Conservation (phyloP, 768 basidiomycete genomes). For the Russula sp. region DNA sequence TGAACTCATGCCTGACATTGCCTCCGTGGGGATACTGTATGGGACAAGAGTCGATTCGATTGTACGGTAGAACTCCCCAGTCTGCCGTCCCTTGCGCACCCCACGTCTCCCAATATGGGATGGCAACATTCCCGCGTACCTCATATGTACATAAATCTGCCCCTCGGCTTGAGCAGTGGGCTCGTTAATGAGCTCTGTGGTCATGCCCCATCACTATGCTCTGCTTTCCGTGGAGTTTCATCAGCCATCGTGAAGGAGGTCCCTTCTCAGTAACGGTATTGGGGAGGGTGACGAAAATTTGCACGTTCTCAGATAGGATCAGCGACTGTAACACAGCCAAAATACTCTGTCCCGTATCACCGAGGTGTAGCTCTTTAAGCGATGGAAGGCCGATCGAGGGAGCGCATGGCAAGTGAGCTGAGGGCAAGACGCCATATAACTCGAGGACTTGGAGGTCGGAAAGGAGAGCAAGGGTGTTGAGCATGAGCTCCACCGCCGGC, state of each 20-base stretch:
- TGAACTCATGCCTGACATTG: no score
- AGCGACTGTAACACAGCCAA: neutral
- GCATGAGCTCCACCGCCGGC: conserved; percentile 1
- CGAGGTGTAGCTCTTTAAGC: conserved; percentile 2
- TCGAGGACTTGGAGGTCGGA: conserved; percentile 7
- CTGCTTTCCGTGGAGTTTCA: conserved; percentile 1
- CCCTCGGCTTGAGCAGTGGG: neutral
- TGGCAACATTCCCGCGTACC: neutral
- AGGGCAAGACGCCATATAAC: conserved; percentile 5
- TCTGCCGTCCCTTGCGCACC: neutral
- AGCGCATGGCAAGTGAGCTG: neutral
- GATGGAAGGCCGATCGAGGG: neutral
- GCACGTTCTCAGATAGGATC: neutral
- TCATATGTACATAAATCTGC: neutral
- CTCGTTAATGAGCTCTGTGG: neutral
- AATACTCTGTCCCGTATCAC: conserved; percentile 1
- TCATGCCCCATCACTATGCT: neutral
- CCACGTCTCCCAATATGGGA: neutral
- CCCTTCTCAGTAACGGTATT: neutral
- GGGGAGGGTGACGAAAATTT: conserved; percentile 6
- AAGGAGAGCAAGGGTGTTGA: conserved; percentile 1
- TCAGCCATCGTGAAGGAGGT: neutral
- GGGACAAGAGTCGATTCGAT: no score
- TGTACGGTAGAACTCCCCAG: neutral
- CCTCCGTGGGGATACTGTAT: no score